A percentile compares a stretch with the other conserved stretches of the same genome.
Conservation (phyloP, 1,284 basidiomycete genomes). For the Rhodotorula sp. region DNA sequence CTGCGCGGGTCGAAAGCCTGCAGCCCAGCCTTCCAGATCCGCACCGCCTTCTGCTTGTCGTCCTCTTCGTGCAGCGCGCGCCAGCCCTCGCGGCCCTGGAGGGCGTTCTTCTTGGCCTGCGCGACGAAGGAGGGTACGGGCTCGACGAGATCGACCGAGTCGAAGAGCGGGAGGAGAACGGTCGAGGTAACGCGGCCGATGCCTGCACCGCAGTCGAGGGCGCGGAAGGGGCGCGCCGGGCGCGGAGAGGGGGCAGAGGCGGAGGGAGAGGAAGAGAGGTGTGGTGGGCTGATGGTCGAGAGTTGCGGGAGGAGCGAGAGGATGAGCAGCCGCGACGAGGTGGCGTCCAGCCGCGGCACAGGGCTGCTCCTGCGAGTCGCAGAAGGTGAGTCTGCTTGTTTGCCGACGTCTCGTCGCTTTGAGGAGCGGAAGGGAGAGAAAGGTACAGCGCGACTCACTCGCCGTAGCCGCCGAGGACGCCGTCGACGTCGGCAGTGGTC, state of each 20-base stretch:
- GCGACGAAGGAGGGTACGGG: constrained; percentile 75
- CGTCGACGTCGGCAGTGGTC: constrained; percentile 71
- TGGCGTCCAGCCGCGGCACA: constrained; percentile 80
- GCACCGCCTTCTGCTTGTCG: constrained; percentile 66
- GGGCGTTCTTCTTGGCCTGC: constrained; percentile 61
- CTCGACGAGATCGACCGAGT: constrained; percentile 82
- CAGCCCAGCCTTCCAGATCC: constrained; percentile 72
- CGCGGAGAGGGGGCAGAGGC: constrained; percentile 25
- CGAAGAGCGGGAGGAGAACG: constrained; percentile 78
- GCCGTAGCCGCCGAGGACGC: constrained; percentile 62
- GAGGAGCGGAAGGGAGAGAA: not conserved
- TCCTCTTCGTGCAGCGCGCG: constrained; percentile 54
- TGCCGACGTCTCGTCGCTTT: too few species aligned
- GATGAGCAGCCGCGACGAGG: constrained; percentile 82
- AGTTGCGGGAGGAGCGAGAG: constrained; percentile 76
- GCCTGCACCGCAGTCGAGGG: constrained; percentile 82
- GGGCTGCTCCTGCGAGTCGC: constrained; percentile 57
- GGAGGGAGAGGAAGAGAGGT: constrained; percentile 48
- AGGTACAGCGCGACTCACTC: constrained; percentile 13
- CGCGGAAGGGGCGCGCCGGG: constrained; percentile 54
- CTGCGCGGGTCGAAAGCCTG: constrained; percentile 74
- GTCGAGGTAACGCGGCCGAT: constrained; percentile 85
- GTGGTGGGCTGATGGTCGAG: constrained; percentile 69
- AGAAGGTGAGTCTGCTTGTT: not conserved
- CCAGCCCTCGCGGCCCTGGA: constrained; percentile 60